Percentiles rank a stretch among this genome's conserved stretches.
Evolutionary conservation across 106 monocot species (phyloP).

Genomic region (Dendrobium officinale): DNA sequence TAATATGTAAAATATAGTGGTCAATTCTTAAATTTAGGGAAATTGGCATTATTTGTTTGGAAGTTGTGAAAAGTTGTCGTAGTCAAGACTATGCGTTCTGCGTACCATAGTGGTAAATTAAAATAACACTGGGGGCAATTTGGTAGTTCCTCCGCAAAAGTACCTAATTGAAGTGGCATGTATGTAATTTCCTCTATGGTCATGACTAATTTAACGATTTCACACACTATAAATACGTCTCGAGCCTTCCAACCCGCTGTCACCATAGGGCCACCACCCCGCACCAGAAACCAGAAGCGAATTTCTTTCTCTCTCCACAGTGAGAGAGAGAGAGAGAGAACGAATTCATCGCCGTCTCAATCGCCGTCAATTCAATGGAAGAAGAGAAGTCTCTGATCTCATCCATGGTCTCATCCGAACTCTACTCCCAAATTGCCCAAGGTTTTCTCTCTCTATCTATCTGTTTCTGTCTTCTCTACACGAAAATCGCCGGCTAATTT

Average conservation of each 20-base stretch:
- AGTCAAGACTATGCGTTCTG: too few species aligned
- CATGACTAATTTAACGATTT: background rate
- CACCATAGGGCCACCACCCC: background rate
- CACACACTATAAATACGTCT: background rate
- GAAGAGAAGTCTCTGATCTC: slow-evolving; percentile 1
- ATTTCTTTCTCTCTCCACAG: slow-evolving; percentile 1
- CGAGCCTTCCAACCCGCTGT: background rate
- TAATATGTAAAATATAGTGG: too few species aligned
- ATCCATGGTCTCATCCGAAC: background rate
- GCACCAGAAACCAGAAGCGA: background rate
- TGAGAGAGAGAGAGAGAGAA: background rate
- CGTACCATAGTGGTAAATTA: background rate
- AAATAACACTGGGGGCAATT: background rate
- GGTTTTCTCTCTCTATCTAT: background rate
- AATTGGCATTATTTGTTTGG: too few species aligned
- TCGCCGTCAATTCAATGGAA: slow-evolving; percentile 1
- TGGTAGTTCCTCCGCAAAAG: background rate
- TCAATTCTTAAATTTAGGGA: too few species aligned
- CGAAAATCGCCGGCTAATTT: background rate
- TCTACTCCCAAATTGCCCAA: background rate
- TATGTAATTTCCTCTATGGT: background rate
- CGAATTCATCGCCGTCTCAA: background rate
- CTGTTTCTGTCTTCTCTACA: background rate
- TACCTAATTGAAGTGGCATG: background rate
- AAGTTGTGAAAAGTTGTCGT: too few species aligned